Base-by-base conservation (phyloP, 31 red algal species). In the Bonnemaisonia californica region DNA sequence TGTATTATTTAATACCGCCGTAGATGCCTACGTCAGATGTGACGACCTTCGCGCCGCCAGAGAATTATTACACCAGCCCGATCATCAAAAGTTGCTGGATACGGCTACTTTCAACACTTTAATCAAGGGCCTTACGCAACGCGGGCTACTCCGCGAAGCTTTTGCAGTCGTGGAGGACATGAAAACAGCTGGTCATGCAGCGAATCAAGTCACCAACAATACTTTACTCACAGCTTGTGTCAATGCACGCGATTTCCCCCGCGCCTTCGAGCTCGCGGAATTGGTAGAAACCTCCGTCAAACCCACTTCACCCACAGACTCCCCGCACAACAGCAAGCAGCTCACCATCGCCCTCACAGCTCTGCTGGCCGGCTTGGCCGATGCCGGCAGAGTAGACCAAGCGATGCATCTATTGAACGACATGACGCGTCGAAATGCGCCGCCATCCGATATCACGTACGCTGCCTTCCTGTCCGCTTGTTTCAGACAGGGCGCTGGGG, bases 171-270 rank as follows among this genome's bases (percentile, higher is more conserved):
- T 85, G 4, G 35, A 84, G 4, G 70, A 54, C 54, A 94, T 94
- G 92, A 29, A 63, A 1, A 37, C 56, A 4, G 42, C 47, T 1
- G 79, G 71, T 1, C 42, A 82, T 35, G 38, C 62, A 31, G 73
- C 92, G 3, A 90, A 94, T 56, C 34, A 77, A 23, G 86, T 94
- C 33, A 94, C 92, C 39, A 79, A 39, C n/a, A 94, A 85, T 35
- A 81, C 77, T 23, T 55, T 94, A 12, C 62, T 94, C 26, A 38
- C 66, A 13, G 92, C 81, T 9, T 94, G 86, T 69, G 86, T 69
- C 38, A 42, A 76, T 28, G 61, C 59, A 3, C 54, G 61, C 61
- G 58, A 77, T 36, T 77, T 86, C 42, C 71, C 76, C 32, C 5
- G 24, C 3, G 83, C 83, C 3, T 68, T 54, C 33, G 19, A 62